Evolutionary conservation across 2,329 filamentous ascomycete genomes (phyloP).

Genomic region (Trichoderma guizhouense): DNA sequence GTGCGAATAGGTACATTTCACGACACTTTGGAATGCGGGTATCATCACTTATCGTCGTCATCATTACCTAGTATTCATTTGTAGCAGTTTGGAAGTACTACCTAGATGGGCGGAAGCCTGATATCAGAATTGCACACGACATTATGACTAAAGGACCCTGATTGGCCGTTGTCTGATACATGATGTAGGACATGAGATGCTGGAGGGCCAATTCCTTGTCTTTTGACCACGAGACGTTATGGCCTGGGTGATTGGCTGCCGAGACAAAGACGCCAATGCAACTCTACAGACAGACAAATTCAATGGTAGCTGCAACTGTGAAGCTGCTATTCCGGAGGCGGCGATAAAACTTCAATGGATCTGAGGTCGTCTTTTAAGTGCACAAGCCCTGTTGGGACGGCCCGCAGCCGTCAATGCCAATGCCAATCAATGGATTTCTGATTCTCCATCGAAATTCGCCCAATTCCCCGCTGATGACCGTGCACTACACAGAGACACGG

Average conservation of each 20-base stretch:
- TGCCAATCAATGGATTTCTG: background rate
- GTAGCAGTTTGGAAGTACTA: slow-evolving; percentile 11
- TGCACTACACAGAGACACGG: background rate
- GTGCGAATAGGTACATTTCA: slow-evolving; percentile 1
- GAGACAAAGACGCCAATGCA: background rate
- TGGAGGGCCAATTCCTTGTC: background rate
- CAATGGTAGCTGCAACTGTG: background rate
- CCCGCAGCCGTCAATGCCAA: background rate
- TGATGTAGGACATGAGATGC: background rate
- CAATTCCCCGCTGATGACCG: background rate
- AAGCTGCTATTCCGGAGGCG: background rate
- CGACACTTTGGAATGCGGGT: background rate
- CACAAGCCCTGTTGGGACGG: background rate
- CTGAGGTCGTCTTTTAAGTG: background rate
- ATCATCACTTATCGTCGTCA: slow-evolving; percentile 5
- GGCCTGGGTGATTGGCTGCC: background rate
- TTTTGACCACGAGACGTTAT: background rate
- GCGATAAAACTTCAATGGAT: background rate
- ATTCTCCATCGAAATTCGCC: background rate
- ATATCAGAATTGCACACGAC: slow-evolving; percentile 16
- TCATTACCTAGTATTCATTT: slow-evolving; percentile 14
- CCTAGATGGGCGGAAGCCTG: slow-evolving; percentile 9
- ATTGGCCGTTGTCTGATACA: background rate
- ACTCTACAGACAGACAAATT: background rate
- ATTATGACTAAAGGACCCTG: slow-evolving; percentile 7